These are phyloP conservation scores for Pseudocercospora crystallina DNA, from an alignment of 2,329 filamentous ascomycete genomes.

Conservation along the genomic window DNA sequence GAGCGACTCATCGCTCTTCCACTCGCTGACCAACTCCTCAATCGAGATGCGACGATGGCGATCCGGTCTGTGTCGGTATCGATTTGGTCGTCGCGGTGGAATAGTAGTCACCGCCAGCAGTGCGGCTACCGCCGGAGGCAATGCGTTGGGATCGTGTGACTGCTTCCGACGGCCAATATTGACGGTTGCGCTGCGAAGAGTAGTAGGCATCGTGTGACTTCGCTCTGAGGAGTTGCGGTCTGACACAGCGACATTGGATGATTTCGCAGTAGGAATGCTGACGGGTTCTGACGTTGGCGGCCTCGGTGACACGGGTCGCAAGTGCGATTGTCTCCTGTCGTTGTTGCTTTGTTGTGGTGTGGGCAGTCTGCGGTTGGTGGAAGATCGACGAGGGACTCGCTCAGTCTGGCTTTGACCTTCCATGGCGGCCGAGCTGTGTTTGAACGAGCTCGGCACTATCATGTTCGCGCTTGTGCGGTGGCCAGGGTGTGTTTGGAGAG, in stretches of 20 bases:
- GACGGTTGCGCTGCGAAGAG: constrained; percentile 18
- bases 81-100: constrained; percentile 48
- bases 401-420: constrained; percentile 20
- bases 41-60: constrained; percentile 51
- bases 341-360: constrained; percentile 2
- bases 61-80: constrained; percentile 42
- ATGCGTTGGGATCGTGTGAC: constrained; percentile 43
- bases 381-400: constrained; percentile 9
- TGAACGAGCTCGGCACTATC: constrained; percentile 49
- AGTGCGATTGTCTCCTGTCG: constrained; percentile 18
- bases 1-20: constrained; percentile 48
- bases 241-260: constrained; percentile 33
- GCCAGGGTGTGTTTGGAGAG: neutral
- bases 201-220: constrained; percentile 25
- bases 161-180: constrained; percentile 25
- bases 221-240: constrained; percentile 24
- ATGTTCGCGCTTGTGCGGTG: constrained; percentile 28
- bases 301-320: constrained; percentile 20
- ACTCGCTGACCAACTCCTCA: constrained; percentile 57
- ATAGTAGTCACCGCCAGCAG: constrained; percentile 61
- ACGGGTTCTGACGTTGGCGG: constrained; percentile 42
- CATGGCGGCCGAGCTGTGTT: constrained; percentile 39
- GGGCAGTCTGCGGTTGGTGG: constrained; percentile 8
- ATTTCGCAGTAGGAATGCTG: constrained; percentile 41
- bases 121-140: constrained; percentile 58